Evolutionary conservation across 1,139 yeast species (phyloP).

Genomic region (Geotrichum australiense): DNA sequence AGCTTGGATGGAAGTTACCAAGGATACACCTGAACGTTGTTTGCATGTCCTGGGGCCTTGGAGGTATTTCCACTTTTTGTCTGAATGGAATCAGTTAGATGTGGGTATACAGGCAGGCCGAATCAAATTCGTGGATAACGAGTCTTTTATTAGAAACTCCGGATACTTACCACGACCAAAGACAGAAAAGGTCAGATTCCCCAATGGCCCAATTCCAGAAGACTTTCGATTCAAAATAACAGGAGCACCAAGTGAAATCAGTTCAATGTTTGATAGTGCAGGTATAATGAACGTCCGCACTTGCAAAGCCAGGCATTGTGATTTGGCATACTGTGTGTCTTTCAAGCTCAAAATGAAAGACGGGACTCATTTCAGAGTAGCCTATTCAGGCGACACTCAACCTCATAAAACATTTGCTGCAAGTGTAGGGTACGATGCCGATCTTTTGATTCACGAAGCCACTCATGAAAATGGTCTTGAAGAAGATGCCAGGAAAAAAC

Average conservation of each 20-base stretch:
- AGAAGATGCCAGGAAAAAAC: constrained; percentile 76
- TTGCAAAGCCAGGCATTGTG: constrained; percentile 79
- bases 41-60: constrained; percentile 65
- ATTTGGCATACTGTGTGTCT: constrained; percentile 70
- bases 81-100: constrained; percentile 66
- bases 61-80: constrained; percentile 60
- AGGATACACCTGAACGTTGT: constrained; percentile 26
- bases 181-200: too few relatives aligned
- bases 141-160: constrained; percentile 46
- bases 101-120: constrained; percentile 38
- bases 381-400: constrained; percentile 94
- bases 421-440: constrained; percentile 59
- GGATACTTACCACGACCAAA: too few relatives aligned
- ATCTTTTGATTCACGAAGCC: constrained; percentile 84
- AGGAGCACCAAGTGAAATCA: constrained; percentile 6
- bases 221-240: constrained; percentile 7
- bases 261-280: too few relatives aligned
- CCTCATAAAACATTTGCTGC: constrained; percentile 60
- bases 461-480: constrained; percentile 74
- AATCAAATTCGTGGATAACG: constrained; percentile 58
- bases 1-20: constrained; percentile 51
- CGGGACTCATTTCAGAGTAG: constrained; percentile 49
- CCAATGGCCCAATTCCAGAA: too few relatives aligned
- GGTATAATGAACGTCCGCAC: constrained; percentile 39
- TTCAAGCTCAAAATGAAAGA: constrained; percentile 39